Conservation (phyloP, 2,329 filamentous ascomycete species). For the Exophiala sp. region DNA sequence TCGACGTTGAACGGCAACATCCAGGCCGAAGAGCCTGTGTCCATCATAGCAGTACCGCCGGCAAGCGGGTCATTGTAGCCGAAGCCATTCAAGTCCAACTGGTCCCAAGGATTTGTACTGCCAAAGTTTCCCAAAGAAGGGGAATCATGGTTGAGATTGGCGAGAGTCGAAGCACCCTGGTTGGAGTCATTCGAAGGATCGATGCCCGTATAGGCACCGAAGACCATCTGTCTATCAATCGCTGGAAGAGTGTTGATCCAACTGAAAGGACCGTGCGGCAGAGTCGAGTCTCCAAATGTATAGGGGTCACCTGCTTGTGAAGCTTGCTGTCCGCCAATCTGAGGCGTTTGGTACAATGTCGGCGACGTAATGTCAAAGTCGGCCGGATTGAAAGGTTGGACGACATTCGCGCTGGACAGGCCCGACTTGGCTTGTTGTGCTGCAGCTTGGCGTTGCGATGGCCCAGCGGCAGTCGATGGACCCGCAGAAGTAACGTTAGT, state of each 20-base stretch:
- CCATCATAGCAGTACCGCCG: conserved; percentile 14
- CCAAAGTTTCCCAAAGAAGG: conserved; percentile 29
- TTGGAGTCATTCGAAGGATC: conserved; percentile 37
- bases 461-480: background rate
- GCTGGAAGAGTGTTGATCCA: conserved; percentile 53
- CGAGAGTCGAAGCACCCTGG: conserved; percentile 32
- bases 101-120: conserved; percentile 23
- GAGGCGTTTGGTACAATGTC: conserved; percentile 19
- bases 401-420: conserved; percentile 20
- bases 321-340: conserved; percentile 10
- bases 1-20: conserved; percentile 93
- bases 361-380: conserved; percentile 27
- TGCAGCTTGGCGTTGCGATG: conserved; percentile 9
- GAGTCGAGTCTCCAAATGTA: conserved; percentile 31
- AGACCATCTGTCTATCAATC: conserved; percentile 72
- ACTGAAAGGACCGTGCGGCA: conserved; percentile 38
- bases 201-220: conserved; percentile 64
- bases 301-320: conserved; percentile 19
- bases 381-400: conserved; percentile 22
- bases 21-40: conserved; percentile 59
- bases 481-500: background rate
- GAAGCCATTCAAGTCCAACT: conserved; percentile 24
- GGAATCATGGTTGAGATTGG: conserved; percentile 30
- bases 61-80: conserved; percentile 17
- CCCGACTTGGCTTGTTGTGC: conserved; percentile 2